phyloP scores from a whole-genome alignment of 2,329 filamentous ascomycete genomes.

The Claviceps africana region DNA sequence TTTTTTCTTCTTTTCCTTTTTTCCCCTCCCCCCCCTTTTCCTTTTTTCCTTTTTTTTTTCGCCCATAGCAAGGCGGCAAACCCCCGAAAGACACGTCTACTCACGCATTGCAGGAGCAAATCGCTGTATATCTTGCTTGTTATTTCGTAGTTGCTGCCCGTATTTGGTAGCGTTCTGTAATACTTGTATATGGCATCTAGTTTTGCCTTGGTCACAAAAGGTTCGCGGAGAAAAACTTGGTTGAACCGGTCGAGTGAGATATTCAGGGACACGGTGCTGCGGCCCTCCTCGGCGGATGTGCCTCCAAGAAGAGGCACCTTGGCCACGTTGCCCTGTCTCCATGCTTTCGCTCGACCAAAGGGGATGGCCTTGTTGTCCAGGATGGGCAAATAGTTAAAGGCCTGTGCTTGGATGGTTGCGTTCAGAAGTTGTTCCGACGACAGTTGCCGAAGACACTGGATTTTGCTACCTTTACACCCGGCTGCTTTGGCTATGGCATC shows the following conservation, averaged over 20 bases:
- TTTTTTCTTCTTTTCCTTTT: too few relatives aligned
- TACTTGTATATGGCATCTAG: slow-evolving; percentile 7
- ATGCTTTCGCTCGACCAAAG: slow-evolving; percentile 8
- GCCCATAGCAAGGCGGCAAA: neutral
- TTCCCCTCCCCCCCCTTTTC: neutral
- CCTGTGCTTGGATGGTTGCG: slow-evolving; percentile 3
- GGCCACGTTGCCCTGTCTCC: slow-evolving; percentile 8
- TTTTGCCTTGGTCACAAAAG: slow-evolving; percentile 6
- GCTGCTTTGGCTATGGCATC: slow-evolving; percentile 5
- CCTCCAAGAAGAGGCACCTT: slow-evolving; percentile 14
- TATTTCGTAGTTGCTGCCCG: slow-evolving; percentile 13
- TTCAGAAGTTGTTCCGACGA: slow-evolving; percentile 8
- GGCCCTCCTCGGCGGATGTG: slow-evolving; percentile 13
- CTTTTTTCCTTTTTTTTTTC: neutral
- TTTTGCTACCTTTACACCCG: slow-evolving; percentile 8
- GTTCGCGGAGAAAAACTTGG: slow-evolving; percentile 7
- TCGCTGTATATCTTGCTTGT: slow-evolving; percentile 15
- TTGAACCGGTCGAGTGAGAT: slow-evolving; percentile 11
- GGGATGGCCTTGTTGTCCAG: slow-evolving; percentile 11
- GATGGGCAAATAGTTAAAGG: slow-evolving; percentile 7
- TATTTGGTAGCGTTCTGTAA: slow-evolving; percentile 7
- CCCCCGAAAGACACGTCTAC: slow-evolving; percentile 1
- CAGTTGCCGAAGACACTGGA: slow-evolving; percentile 13
- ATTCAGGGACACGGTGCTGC: slow-evolving; percentile 11
- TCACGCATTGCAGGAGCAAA: slow-evolving; percentile 15